A percentile compares a stretch with the other conserved stretches of the same genome.
These are phyloP conservation scores for Heliocybe sulcata DNA, from an alignment of 1,284 basidiomycete genomes.

Conservation along the genomic window DNA sequence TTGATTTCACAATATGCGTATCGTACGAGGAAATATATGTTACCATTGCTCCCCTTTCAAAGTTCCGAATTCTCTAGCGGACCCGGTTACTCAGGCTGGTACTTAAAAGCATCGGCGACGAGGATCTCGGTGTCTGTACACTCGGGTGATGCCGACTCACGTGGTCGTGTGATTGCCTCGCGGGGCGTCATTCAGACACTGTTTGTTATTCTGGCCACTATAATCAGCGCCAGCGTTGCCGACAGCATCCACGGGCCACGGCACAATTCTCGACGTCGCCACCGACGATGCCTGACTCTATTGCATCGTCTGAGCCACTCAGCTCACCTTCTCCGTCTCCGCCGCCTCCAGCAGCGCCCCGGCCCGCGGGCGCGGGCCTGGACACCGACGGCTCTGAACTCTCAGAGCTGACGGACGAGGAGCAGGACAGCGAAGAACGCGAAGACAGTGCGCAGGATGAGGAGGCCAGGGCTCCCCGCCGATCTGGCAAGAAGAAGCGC, in stretches of 20 bases:
- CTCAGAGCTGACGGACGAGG: slow-evolving; percentile 76
- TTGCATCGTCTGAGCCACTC: slow-evolving; percentile 54
- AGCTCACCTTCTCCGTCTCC: slow-evolving; percentile 51
- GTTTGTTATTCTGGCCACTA: background rate
- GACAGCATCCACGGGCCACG: background rate
- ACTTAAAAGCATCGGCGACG: background rate
- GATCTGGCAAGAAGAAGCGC: slow-evolving; percentile 1
- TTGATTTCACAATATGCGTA: too few species aligned
- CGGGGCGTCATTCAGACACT: background rate
- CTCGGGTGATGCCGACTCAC: background rate
- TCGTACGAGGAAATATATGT: too few species aligned
- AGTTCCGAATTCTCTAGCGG: too few species aligned
- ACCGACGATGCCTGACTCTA: slow-evolving; percentile 43
- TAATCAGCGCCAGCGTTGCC: background rate
- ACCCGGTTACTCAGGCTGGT: too few species aligned
- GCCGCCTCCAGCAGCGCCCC: slow-evolving; percentile 17
- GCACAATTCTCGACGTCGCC: slow-evolving; percentile 18
- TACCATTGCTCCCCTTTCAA: too few species aligned
- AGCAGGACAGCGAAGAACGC: slow-evolving; percentile 35
- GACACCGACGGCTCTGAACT: slow-evolving; percentile 63
- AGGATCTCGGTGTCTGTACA: background rate
- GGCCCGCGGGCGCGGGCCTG: slow-evolving; percentile 26
- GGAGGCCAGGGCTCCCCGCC: background rate
- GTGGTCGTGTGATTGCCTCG: background rate
- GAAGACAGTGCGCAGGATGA: background rate